Conservation (phyloP, 2,329 filamentous ascomycete species). For the Cordyceps pruinosa region DNA sequence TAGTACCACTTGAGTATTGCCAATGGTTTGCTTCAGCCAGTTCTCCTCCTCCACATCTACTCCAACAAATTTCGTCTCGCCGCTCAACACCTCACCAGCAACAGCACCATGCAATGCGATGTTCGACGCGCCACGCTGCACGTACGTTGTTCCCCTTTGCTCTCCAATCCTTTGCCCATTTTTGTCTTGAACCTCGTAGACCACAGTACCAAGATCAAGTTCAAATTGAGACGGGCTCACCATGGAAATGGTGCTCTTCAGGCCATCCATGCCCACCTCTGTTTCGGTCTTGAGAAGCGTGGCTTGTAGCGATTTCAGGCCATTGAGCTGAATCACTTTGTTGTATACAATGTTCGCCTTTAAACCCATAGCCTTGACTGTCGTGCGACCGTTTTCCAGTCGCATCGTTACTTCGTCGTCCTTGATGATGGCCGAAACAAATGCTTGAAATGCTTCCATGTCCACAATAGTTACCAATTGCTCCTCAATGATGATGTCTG, state of each 20-base stretch:
- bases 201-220: slow-evolving; percentile 3
- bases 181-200: slow-evolving; percentile 7
- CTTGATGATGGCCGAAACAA: slow-evolving; percentile 1
- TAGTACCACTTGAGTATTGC: not conserved
- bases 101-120: not conserved
- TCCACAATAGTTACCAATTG: not conserved
- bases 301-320: not conserved
- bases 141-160: slow-evolving; percentile 1
- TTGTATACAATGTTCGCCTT: slow-evolving; percentile 7
- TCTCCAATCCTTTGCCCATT: not conserved
- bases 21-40: slow-evolving; percentile 3
- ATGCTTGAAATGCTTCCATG: slow-evolving; percentile 6
- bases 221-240: slow-evolving; percentile 9
- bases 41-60: slow-evolving; percentile 8
- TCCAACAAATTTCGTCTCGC: slow-evolving; percentile 6
- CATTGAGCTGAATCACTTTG: slow-evolving; percentile 1
- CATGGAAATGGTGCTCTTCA: not conserved
- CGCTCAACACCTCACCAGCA: not conserved
- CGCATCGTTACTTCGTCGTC: not conserved
- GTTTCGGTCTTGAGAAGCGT: not conserved
- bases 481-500: slow-evolving; percentile 2
- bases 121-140: not conserved
- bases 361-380: slow-evolving; percentile 7
- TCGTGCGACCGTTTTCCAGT: slow-evolving; percentile 3
- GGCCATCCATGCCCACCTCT: not conserved